Conservation (phyloP, 495 filamentous ascomycete species). For the Bathelium albidoporum region DNA sequence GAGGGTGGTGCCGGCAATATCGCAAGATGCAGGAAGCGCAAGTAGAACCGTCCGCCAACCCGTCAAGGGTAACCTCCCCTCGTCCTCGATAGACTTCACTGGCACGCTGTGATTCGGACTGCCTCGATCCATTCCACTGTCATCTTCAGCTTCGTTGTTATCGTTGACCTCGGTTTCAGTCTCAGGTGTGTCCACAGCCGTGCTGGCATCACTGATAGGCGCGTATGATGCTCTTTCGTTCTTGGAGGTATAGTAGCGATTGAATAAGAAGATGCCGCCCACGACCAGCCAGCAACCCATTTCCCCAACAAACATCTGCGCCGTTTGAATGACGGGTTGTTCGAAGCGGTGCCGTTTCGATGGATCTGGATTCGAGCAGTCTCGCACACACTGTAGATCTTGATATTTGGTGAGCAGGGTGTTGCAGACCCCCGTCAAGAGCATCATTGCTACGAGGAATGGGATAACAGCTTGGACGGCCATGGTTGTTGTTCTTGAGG, state of each 20-base stretch:
- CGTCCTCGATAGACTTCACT: constrained; percentile 16
- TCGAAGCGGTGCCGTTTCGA: constrained; percentile 62
- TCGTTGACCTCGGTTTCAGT: constrained; percentile 5
- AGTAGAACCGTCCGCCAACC: constrained; percentile 70
- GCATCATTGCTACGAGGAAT: constrained; percentile 85
- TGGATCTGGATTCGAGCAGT: constrained; percentile 73
- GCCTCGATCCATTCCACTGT: constrained; percentile 38
- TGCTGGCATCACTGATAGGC: constrained; percentile 37
- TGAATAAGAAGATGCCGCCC: constrained; percentile 51
- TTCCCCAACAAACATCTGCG: constrained; percentile 91
- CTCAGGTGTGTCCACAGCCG: constrained; percentile 11
- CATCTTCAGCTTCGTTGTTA: constrained; percentile 26
- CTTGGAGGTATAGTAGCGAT: constrained; percentile 35
- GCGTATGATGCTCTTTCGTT: constrained; percentile 48
- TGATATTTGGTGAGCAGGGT: constrained; percentile 91
- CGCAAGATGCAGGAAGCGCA: constrained; percentile 80
- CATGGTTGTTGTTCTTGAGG: constrained; percentile 31
- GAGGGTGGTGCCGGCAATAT: constrained; percentile 87
- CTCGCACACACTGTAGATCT: constrained; percentile 92
- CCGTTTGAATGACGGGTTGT: constrained; percentile 91
- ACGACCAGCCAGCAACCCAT: constrained; percentile 88
- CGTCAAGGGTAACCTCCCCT: constrained; percentile 45
- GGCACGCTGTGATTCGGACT: constrained; percentile 25
- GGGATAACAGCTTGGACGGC: constrained; percentile 56
- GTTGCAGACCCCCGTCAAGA: constrained; percentile 86